Base-by-base conservation (phyloP, 148 eudicot species). In the Hydrangea macrophylla region DNA sequence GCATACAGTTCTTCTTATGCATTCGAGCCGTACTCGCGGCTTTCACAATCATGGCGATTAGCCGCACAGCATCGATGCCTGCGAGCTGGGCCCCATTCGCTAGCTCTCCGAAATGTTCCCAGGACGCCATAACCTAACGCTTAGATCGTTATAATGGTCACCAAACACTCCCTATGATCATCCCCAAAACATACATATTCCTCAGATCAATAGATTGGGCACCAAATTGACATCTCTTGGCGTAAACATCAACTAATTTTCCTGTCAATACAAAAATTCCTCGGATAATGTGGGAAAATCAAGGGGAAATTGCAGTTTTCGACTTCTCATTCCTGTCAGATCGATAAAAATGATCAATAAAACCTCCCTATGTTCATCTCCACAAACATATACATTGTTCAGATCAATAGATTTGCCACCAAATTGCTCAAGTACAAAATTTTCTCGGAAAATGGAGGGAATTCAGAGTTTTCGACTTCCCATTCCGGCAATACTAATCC, bases 1-100 rank as follows among this genome's bases (percentile, higher is more conserved):
- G 88, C 87, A 83, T 80, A 75, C 99, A 94, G 58, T 90, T 90
- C 74, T 84, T 85, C 75, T 86, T 86, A 87, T 94, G 99, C 99
- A 94, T 88, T 1, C 99, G 86, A 59, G 99, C 99, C 0, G 95
- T 88, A 42, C 65, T 75, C 1, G 99, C 96, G n/a, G 99, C 91
- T 74, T 84, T 68, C 32, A 89, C 99, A 18, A 94, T 94, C 82
- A 94, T 40, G 24, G 93, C 87, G 5, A 94, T 94, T 24, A 94
- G 71, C 70, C 54, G 74, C 44, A 87, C 89, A 0, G 99, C 99
- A 48, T 91, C 97, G 4, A 89, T 32, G 28, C 99, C 99, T 0
- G 90, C 67, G 0, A 94, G 81, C 75, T 94, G 99, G 24, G 90
- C 99, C 22, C 87, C 67, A 68, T 81, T 94, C 15, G 96, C 91